Evolutionary conservation across 2,329 filamentous ascomycete genomes (phyloP), one percentile per base, ranked within the genome.

Genomic region (Venturia nashicola): DNA sequence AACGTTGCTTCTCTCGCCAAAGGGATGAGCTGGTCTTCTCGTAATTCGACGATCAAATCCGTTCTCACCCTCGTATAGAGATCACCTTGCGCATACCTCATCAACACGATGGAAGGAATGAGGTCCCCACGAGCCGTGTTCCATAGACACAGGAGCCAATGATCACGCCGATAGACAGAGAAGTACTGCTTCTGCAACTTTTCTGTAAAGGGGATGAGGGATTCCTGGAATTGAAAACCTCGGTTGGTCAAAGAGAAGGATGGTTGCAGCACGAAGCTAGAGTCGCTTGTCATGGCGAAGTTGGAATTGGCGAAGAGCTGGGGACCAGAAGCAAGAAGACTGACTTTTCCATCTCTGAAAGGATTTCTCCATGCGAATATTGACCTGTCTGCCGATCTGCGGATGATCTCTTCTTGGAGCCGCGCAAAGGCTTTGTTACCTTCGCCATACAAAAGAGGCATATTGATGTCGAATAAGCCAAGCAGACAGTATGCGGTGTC

Each of bases 351-450:
- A 46, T 20, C 16, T 16, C 43, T 18, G 43, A 16, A 46, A 12
- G 43, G 18, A 46, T 46, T n/a, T 6, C 34, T 66, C 69, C 69
- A 70, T 16, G 16, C 27, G 54, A 57, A 57, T 16, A 57, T 57
- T 14, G 54, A 34, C 54, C 14, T 11, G 23, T 57, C 54, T 18
- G 54, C 54, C 7, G 11, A 34, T 23, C 20, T n/a, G 2, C 54
- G 27, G 14, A 57, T 32, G 51, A 61, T 61, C 20, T 61, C 59
- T 40, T 61, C 59, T 43, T 61, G 59, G 2, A 61, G 59, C 7
- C 59, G 8, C 12, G 18, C 16, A 27, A 61, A 61, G 16, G 59
- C 59, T n/a, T 59, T 54, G 8, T 61, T 40, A 34, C 61, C 61
- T 59, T 62, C 61, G 9, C 61, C 61, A 59, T 62, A 62, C 14